These are phyloP conservation scores for Barnettozyma californica DNA, from an alignment of 805 yeast species.

Conservation along the genomic window DNA sequence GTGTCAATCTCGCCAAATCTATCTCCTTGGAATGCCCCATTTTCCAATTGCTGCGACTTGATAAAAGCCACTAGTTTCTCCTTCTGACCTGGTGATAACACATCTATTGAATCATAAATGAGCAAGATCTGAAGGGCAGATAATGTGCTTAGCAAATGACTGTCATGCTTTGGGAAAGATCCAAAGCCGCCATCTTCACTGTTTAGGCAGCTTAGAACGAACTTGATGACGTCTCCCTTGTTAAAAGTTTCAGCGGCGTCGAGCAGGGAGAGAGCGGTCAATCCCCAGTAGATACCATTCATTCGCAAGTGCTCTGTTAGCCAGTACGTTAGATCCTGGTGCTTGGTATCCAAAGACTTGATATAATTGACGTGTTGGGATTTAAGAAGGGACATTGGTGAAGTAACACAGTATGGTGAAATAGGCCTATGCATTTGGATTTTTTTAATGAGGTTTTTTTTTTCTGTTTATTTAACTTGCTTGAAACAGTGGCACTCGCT, in stretches of 20 bases:
- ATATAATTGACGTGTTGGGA: slow-evolving; percentile 60
- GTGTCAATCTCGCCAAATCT: slow-evolving; percentile 90
- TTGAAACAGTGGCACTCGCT: neutral
- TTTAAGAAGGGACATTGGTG: slow-evolving; percentile 18
- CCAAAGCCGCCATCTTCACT: slow-evolving; percentile 77
- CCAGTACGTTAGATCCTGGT: slow-evolving; percentile 74
- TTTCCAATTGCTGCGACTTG: slow-evolving; percentile 29
- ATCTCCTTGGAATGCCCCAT: slow-evolving; percentile 88
- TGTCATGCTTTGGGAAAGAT: slow-evolving; percentile 84
- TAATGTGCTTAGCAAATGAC: slow-evolving; percentile 78
- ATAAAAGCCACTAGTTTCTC: slow-evolving; percentile 34
- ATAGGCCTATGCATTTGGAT: too few species aligned
- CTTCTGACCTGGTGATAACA: slow-evolving; percentile 28
- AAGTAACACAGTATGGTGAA: neutral
- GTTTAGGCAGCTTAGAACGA: slow-evolving; percentile 59
- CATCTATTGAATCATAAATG: slow-evolving; percentile 55
- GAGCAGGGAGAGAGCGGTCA: slow-evolving; percentile 65
- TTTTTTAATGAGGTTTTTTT: too few species aligned
- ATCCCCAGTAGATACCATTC: slow-evolving; percentile 95
- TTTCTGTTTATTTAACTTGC: neutral
- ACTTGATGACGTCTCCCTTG: slow-evolving; percentile 57
- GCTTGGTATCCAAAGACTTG: slow-evolving; percentile 45
- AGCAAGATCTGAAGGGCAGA: slow-evolving; percentile 80
- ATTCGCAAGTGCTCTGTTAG: slow-evolving; percentile 82
- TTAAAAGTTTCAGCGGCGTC: slow-evolving; percentile 52